Base-by-base conservation (phyloP, 768 basidiomycete genomes). In the Kwoniella sp. region DNA sequence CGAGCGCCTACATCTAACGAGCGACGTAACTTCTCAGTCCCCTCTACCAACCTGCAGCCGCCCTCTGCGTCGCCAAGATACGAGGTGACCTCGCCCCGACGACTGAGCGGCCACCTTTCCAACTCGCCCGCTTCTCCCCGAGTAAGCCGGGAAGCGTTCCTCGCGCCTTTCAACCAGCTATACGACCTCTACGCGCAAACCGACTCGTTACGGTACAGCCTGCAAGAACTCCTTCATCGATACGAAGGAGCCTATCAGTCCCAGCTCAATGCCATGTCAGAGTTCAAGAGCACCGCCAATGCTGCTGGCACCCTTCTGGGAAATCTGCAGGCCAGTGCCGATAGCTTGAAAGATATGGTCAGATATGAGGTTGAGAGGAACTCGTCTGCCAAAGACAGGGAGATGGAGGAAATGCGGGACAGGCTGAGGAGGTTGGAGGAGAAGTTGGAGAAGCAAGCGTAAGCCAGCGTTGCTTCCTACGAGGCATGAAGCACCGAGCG, bases 301-400 rank as follows among this genome's bases (percentile, higher is more conserved):
- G 65, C 65, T 19, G 67, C 71, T 1, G 61, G 56, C n/a, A 65
- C 67, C 0, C 61, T 77, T 0, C 44, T 77, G 17, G 60, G 57
- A 8, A 74, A 53, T 33, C 37, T 77, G 27, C 76, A 77, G 49
- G 50, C 60, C 17, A 68, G 65, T 46, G 69, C 76, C 19, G 73
- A 74, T 46, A 74, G 67, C 59, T 36, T 77, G 25, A 69, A 70
- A 60, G 71, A 74, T 29, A 74, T 77, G 73, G 76, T 77, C n/a
- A 50, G 73, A 54, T 74, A 74, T 53, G 76, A 77, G 58, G 64
- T 77, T 8, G 67, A 59, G 10, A n/a, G 66, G 22, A 68, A 63
- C 27, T 50, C 51, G 13, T 13, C 19, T 9, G 33, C 25, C 0
- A 56, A 55, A n/a, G 48, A 65, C 36, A 57, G 64, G 44, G 72